Evolutionary conservation across 192 early-diverging fungal species (phyloP).

Genomic region (Coemansia sp.): DNA sequence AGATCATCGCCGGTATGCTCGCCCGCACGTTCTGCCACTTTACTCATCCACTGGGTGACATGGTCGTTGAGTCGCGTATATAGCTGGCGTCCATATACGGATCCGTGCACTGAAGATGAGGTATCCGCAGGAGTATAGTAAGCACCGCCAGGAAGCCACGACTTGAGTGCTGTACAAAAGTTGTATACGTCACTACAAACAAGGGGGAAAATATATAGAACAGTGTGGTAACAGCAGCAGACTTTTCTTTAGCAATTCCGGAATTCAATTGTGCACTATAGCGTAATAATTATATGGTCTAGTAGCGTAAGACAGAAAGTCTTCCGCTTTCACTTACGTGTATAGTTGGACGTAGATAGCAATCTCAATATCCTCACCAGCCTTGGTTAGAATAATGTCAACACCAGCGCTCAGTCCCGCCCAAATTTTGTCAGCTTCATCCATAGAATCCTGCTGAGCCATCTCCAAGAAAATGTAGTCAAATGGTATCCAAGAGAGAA

Average conservation of each 20-base stretch:
- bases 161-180: slow-evolving; percentile 44
- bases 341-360: slow-evolving; percentile 68
- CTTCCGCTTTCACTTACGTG: slow-evolving; percentile 60
- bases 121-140: slow-evolving; percentile 48
- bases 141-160: slow-evolving; percentile 18
- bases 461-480: slow-evolving; percentile 4
- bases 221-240: too few relatives aligned
- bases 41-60: slow-evolving; percentile 54
- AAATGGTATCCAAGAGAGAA: neutral
- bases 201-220: neutral
- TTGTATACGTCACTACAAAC: slow-evolving; percentile 52
- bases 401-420: slow-evolving; percentile 70
- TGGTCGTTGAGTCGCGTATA: slow-evolving; percentile 62
- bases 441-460: slow-evolving; percentile 5
- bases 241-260: too few relatives aligned
- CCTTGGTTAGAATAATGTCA: slow-evolving; percentile 74
- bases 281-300: too few relatives aligned
- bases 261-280: too few relatives aligned
- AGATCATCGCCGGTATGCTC: slow-evolving; percentile 74
- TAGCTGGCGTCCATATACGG: slow-evolving; percentile 60
- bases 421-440: slow-evolving; percentile 66
- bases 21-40: slow-evolving; percentile 58
- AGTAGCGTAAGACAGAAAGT: too few relatives aligned
- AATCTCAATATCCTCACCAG: slow-evolving; percentile 72
- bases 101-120: slow-evolving; percentile 39